Conservation (phyloP, 495 filamentous ascomycete genomes). For the Penicillium chermesinum region DNA sequence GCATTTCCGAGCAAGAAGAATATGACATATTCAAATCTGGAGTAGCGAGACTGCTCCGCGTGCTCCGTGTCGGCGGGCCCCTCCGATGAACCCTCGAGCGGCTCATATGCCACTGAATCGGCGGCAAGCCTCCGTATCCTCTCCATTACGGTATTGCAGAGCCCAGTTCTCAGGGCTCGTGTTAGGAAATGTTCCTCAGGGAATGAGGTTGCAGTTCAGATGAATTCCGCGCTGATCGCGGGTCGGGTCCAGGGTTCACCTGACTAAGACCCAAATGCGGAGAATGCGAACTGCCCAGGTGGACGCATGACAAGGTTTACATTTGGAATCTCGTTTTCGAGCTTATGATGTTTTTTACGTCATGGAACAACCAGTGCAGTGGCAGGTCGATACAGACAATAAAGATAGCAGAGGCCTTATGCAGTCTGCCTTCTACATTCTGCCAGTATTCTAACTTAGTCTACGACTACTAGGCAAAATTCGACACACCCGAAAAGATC, state of each 20-base stretch:
- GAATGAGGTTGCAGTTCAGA: constrained; percentile 1
- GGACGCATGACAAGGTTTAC: neutral
- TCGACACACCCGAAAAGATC: too few relatives aligned
- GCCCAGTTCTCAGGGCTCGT: neutral
- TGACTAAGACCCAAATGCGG: constrained; percentile 1
- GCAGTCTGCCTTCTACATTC: too few relatives aligned
- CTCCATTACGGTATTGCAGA: constrained; percentile 28
- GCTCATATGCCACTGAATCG: constrained; percentile 51
- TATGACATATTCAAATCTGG: constrained; percentile 74
- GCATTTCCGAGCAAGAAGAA: constrained; percentile 84
- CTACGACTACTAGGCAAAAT: too few relatives aligned
- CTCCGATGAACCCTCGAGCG: constrained; percentile 42
- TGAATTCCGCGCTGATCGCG: constrained; percentile 11
- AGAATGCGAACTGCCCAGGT: neutral
- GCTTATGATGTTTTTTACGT: too few relatives aligned
- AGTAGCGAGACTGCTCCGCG: constrained; percentile 46
- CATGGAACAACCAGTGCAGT: too few relatives aligned
- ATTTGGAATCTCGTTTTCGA: too few relatives aligned
- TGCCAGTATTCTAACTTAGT: too few relatives aligned
- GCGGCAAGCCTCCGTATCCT: constrained; percentile 45
- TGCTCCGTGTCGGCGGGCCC: constrained; percentile 23
- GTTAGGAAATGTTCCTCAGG: constrained; percentile 2
- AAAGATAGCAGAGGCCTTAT: too few relatives aligned
- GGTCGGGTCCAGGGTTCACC: constrained; percentile 2
- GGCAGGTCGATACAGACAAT: too few relatives aligned